A percentile compares a stretch with the other conserved stretches of the same genome.
Conservation (phyloP, 306 rosid genomes). For the Vigna nakashimae region DNA sequence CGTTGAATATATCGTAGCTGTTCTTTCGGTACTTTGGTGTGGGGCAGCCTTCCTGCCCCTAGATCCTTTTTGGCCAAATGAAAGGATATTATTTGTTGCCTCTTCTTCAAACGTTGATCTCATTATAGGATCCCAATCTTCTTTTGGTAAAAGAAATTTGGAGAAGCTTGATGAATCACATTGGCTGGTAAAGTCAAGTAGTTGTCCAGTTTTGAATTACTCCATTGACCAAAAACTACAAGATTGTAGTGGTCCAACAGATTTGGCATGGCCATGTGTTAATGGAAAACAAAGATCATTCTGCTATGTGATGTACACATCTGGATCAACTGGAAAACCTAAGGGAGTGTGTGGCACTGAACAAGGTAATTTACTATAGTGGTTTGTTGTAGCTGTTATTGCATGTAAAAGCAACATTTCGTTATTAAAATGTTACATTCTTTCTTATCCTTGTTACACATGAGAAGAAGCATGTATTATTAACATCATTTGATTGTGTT, state of each 20-base stretch:
- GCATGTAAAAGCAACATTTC: not conserved
- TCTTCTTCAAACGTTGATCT: conserved; percentile 66
- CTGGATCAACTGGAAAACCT: conserved; percentile 94
- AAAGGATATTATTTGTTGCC: conserved; percentile 60
- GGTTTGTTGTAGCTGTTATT: conserved; percentile 12
- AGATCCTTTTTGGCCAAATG: conserved; percentile 84
- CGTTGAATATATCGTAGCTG: conserved; percentile 73
- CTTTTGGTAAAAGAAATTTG: conserved; percentile 52
- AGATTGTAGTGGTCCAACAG: conserved; percentile 34
- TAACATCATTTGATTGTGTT: not conserved
- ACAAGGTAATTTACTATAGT: conserved; percentile 55
- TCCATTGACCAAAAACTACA: conserved; percentile 57
- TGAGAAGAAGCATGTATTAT: conserved; percentile 26
- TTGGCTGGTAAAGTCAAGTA: conserved; percentile 55
- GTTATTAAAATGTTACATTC: not conserved
- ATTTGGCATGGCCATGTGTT: conserved; percentile 64
- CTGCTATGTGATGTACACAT: conserved; percentile 88
- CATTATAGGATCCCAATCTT: conserved; percentile 57
- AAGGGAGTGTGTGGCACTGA: conserved; percentile 94
- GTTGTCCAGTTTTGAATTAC: conserved; percentile 57
- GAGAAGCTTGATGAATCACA: conserved; percentile 52
- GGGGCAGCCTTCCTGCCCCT: conserved; percentile 90
- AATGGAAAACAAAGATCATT: conserved; percentile 61
- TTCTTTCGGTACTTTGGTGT: conserved; percentile 74
- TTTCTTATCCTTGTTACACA: not conserved